These are phyloP conservation scores for Halophytophthora batemanensis DNA, from an alignment of 352 stramenopile genomes.

Conservation along the genomic window DNA sequence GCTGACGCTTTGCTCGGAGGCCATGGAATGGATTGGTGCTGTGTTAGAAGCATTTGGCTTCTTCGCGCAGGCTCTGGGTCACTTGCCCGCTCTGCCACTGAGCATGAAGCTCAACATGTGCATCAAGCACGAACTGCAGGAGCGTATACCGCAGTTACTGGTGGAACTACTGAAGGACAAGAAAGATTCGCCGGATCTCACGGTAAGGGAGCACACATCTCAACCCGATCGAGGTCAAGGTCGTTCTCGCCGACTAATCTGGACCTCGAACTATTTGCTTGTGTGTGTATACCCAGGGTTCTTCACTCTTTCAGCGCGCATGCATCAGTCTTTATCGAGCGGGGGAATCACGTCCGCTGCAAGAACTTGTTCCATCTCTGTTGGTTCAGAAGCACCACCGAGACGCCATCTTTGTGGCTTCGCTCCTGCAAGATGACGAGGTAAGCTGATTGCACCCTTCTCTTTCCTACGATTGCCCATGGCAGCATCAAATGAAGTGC, in stretches of 20 bases:
- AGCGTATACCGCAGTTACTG: slow-evolving; percentile 38
- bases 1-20: slow-evolving; percentile 32
- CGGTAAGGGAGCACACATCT: slow-evolving; percentile 24
- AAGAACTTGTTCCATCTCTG: slow-evolving; percentile 17
- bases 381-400: slow-evolving; percentile 22
- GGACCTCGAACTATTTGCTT: neutral
- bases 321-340: slow-evolving; percentile 44
- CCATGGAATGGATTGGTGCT: slow-evolving; percentile 48
- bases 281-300: slow-evolving; percentile 30
- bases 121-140: slow-evolving; percentile 57
- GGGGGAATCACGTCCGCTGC: slow-evolving; percentile 19
- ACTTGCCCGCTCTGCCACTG: slow-evolving; percentile 36
- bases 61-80: slow-evolving; percentile 28
- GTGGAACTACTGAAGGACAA: slow-evolving; percentile 11
- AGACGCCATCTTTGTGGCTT: slow-evolving; percentile 55
- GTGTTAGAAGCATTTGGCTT: slow-evolving; percentile 73
- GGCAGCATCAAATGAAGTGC: neutral
- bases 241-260: neutral
- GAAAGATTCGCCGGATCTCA: slow-evolving; percentile 37
- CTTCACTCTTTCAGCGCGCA: slow-evolving; percentile 54
- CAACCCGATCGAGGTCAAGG: neutral
- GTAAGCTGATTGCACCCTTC: no score
- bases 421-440: slow-evolving; percentile 43
- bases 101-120: slow-evolving; percentile 58
- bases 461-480: no score